These are phyloP conservation scores for Aspergillus sergii DNA, from an alignment of 2,329 filamentous ascomycete genomes.

Conservation along the genomic window DNA sequence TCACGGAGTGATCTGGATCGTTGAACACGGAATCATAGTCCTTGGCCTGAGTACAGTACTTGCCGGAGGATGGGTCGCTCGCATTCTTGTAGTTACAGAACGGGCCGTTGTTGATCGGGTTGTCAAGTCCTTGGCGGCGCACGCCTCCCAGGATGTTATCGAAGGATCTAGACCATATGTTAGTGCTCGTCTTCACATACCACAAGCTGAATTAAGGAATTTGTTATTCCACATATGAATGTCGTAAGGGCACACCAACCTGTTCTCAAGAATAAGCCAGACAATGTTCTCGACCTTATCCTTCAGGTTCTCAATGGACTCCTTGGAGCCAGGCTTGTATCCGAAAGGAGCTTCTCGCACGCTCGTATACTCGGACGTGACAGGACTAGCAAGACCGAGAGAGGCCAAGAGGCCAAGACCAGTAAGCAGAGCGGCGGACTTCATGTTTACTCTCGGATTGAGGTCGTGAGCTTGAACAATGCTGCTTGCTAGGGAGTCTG, in stretches of 20 bases:
- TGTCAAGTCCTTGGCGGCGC: slow-evolving; percentile 42
- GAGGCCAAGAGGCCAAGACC: neutral
- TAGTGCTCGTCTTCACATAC: neutral
- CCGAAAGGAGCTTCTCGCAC: slow-evolving; percentile 1
- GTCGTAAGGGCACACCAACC: neutral
- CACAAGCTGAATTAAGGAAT: neutral
- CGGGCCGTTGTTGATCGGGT: slow-evolving; percentile 46
- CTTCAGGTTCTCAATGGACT: slow-evolving; percentile 36
- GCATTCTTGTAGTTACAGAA: slow-evolving; percentile 48
- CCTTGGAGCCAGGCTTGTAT: slow-evolving; percentile 32
- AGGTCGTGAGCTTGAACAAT: neutral
- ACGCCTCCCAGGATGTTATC: slow-evolving; percentile 50
- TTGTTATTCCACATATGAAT: neutral
- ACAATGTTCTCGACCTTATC: slow-evolving; percentile 39
- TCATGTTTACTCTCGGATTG: neutral
- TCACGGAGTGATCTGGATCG: slow-evolving; percentile 47
- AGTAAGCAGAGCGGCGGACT: neutral
- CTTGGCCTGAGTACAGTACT: slow-evolving; percentile 37
- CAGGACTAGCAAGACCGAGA: neutral
- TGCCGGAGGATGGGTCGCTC: slow-evolving; percentile 29
- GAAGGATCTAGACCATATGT: slow-evolving; percentile 29
- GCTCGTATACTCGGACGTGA: neutral
- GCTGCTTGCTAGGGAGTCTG: neutral
- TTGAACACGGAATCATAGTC: slow-evolving; percentile 46
- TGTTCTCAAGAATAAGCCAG: slow-evolving; percentile 43